A percentile compares a stretch with the other conserved stretches of the same genome.
Conservation (phyloP, 306 rosid genomes). For the Quercus cerris region DNA sequence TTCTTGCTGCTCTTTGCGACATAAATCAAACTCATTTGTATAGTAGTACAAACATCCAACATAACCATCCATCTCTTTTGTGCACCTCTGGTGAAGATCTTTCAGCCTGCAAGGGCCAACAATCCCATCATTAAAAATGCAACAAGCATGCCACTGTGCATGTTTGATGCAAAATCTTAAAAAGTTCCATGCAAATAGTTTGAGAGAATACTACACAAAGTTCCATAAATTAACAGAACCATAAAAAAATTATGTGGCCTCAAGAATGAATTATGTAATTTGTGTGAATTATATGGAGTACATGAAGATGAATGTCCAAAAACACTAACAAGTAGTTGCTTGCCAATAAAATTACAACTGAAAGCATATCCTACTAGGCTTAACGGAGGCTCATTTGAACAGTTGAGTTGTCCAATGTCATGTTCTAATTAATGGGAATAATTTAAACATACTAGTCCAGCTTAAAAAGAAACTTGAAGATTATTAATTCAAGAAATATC, state of each 20-base stretch:
- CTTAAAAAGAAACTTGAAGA: not conserved
- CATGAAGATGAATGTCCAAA: not conserved
- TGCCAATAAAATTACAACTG: not conserved
- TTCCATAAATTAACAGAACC: not conserved
- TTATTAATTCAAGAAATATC: too few species aligned
- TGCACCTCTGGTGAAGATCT: constrained; percentile 90
- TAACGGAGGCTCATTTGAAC: not conserved
- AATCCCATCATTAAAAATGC: constrained; percentile 3
- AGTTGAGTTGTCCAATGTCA: not conserved
- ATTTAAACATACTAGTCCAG: not conserved
- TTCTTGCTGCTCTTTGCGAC: constrained; percentile 91
- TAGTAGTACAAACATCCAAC: constrained; percentile 96
- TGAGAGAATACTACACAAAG: not conserved
- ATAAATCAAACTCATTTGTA: constrained; percentile 88
- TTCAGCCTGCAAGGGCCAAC: constrained; percentile 58
- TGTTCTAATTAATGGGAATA: not conserved
- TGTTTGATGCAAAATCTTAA: not conserved
- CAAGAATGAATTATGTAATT: not conserved
- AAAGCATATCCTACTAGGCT: not conserved
- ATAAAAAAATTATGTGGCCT: not conserved
- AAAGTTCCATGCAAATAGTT: not conserved
- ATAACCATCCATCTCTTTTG: constrained; percentile 85
- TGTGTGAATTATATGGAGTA: not conserved
- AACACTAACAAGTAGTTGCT: not conserved
- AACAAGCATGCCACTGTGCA: not conserved